These are phyloP conservation scores for Leucocoprinus leucothites DNA, from an alignment of 768 basidiomycete species.

Conservation along the genomic window DNA sequence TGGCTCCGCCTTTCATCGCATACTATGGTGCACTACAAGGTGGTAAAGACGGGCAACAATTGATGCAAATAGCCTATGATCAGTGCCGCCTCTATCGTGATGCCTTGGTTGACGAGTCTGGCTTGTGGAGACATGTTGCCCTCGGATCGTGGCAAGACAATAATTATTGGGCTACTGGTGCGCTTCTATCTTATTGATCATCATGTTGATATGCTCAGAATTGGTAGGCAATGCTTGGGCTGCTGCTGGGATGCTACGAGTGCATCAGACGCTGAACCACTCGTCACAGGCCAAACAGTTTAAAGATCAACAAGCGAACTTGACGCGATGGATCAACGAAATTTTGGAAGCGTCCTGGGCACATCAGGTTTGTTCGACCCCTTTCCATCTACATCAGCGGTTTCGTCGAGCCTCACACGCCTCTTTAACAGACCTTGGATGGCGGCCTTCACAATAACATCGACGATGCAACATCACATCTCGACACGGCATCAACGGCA, in stretches of 20 bases:
- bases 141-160: constrained; percentile 43
- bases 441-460: constrained; percentile 54
- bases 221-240: constrained; percentile 62
- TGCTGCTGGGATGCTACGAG: constrained; percentile 60
- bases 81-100: constrained; percentile 57
- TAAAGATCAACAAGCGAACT: constrained; percentile 35
- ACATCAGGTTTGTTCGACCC: constrained; percentile 32
- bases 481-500: constrained; percentile 54
- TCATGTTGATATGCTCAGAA: background rate
- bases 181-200: background rate
- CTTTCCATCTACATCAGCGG: background rate
- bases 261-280: constrained; percentile 48
- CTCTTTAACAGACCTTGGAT: constrained; percentile 29
- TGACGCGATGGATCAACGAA: constrained; percentile 53
- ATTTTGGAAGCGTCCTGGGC: constrained; percentile 42
- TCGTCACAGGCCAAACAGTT: constrained; percentile 37
- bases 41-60: constrained; percentile 26
- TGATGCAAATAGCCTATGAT: constrained; percentile 50
- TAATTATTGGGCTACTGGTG: constrained; percentile 59
- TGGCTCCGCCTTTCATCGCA: constrained; percentile 66
- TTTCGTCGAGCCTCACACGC: background rate
- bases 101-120: constrained; percentile 42
- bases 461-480: constrained; percentile 45
- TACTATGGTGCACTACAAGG: constrained; percentile 54
- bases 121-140: constrained; percentile 56